Evolutionary conservation across 2,329 filamentous ascomycete genomes (phyloP).

Genomic region (Aspergillus cejpii): DNA sequence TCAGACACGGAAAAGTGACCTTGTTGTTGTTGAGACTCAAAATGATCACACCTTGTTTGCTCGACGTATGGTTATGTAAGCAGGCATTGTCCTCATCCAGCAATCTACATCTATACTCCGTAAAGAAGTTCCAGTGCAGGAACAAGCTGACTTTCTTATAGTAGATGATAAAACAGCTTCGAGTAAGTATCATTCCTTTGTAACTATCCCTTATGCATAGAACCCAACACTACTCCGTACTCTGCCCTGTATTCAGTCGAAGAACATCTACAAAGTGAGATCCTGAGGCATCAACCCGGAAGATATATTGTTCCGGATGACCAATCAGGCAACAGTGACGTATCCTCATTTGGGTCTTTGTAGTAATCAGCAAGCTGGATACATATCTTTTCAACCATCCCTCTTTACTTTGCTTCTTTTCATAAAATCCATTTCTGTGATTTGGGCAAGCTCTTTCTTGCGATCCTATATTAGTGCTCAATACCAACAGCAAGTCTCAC

Average conservation of each 20-base stretch:
- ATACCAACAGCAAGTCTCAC: background rate
- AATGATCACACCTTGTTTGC: too few relatives aligned
- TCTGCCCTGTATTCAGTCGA: too few relatives aligned
- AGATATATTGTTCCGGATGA: slow-evolving; percentile 27
- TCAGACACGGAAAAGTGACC: too few relatives aligned
- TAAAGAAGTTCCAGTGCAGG: too few relatives aligned
- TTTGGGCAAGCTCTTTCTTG: background rate
- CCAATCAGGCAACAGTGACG: slow-evolving; percentile 38
- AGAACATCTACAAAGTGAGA: too few relatives aligned
- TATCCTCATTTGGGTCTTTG: slow-evolving; percentile 17
- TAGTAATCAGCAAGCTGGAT: slow-evolving; percentile 8
- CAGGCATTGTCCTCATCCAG: slow-evolving; percentile 3
- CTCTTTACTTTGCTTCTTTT: background rate
- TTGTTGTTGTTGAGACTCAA: too few relatives aligned
- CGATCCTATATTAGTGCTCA: background rate
- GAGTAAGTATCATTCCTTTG: too few relatives aligned
- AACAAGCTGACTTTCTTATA: too few relatives aligned
- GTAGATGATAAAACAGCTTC: too few relatives aligned
- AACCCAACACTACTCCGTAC: too few relatives aligned
- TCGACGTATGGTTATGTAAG: slow-evolving; percentile 15
- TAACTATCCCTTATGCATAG: too few relatives aligned
- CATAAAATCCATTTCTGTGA: background rate
- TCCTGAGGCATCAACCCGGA: slow-evolving; percentile 19
- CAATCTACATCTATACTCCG: background rate
- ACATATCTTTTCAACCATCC: background rate